These are phyloP conservation scores for Alternaria brassicae DNA, from an alignment of 2,329 filamentous ascomycete genomes.

Conservation along the genomic window DNA sequence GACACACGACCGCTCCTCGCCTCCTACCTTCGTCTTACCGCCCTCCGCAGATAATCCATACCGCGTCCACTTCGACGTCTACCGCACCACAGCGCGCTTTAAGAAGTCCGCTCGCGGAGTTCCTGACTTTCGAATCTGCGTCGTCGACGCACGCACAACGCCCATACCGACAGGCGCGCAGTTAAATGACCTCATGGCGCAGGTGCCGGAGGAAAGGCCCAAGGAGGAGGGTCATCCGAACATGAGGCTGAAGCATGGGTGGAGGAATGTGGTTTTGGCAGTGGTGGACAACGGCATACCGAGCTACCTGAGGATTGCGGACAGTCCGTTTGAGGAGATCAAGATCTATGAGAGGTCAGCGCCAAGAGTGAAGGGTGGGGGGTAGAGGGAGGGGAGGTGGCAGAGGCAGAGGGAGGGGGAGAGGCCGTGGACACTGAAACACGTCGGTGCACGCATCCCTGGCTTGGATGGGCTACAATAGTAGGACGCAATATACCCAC, in stretches of 20 bases:
- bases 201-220: conserved; percentile 73
- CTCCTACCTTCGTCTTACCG: conserved; percentile 45
- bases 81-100: conserved; percentile 73
- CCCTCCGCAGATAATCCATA: conserved; percentile 62
- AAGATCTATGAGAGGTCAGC: conserved; percentile 65
- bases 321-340: conserved; percentile 78
- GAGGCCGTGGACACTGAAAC: conserved; percentile 13
- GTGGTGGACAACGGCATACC: conserved; percentile 89
- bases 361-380: conserved; percentile 47
- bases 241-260: conserved; percentile 81
- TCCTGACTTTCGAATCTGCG: conserved; percentile 85
- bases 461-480: no score
- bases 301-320: conserved; percentile 82
- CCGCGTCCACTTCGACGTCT: conserved; percentile 79
- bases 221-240: conserved; percentile 66
- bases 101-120: conserved; percentile 78
- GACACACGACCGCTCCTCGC: conserved; percentile 66
- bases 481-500: no score
- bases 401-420: conserved; percentile 38
- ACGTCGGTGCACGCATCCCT: no score
- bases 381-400: conserved; percentile 49
- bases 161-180: conserved; percentile 76
- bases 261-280: conserved; percentile 82
- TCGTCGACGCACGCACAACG: conserved; percentile 77
- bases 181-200: conserved; percentile 73